Evolutionary conservation across 2,329 filamentous ascomycete species (phyloP).

Genomic region (Alternaria atra): DNA sequence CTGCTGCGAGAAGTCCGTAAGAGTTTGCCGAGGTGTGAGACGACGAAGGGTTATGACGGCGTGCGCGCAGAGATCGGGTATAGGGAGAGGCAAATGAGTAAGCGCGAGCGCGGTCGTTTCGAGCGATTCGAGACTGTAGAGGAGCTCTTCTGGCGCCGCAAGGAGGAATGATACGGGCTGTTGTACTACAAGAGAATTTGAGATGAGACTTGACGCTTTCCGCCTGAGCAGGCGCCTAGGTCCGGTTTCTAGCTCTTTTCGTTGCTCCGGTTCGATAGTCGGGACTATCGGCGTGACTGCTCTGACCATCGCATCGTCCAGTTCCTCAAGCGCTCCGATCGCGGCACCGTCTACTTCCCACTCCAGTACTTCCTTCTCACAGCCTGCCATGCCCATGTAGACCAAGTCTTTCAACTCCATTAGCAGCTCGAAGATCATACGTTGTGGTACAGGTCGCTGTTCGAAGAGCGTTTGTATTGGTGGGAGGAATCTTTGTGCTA

Average conservation of each 20-base stretch:
- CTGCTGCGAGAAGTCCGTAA: slow-evolving; percentile 30
- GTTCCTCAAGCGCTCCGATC: slow-evolving; percentile 39
- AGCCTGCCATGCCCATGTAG: slow-evolving; percentile 38
- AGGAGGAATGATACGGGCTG: slow-evolving; percentile 29
- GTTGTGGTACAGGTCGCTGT: slow-evolving; percentile 40
- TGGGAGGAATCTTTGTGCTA: slow-evolving; percentile 44
- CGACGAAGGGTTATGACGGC: slow-evolving; percentile 42
- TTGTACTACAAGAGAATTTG: neutral
- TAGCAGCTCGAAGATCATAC: slow-evolving; percentile 48
- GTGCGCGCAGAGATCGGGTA: slow-evolving; percentile 45
- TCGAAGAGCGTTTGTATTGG: slow-evolving; percentile 44
- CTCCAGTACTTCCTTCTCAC: slow-evolving; percentile 38
- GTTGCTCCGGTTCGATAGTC: slow-evolving; percentile 1
- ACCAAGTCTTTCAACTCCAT: slow-evolving; percentile 48
- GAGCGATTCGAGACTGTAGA: slow-evolving; percentile 46
- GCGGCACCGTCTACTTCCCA: slow-evolving; percentile 39
- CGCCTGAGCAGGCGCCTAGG: slow-evolving; percentile 27
- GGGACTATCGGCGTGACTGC: slow-evolving; percentile 29
- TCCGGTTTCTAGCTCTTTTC: slow-evolving; percentile 10
- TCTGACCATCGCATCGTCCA: slow-evolving; percentile 39
- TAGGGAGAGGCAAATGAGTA: slow-evolving; percentile 33
- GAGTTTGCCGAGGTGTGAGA: slow-evolving; percentile 34
- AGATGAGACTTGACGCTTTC: slow-evolving; percentile 26
- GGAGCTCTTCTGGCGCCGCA: slow-evolving; percentile 30
- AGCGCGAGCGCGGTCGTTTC: slow-evolving; percentile 44